Conservation (phyloP, 164 flowering plant genomes). For the Aristolochia fimbriata region DNA sequence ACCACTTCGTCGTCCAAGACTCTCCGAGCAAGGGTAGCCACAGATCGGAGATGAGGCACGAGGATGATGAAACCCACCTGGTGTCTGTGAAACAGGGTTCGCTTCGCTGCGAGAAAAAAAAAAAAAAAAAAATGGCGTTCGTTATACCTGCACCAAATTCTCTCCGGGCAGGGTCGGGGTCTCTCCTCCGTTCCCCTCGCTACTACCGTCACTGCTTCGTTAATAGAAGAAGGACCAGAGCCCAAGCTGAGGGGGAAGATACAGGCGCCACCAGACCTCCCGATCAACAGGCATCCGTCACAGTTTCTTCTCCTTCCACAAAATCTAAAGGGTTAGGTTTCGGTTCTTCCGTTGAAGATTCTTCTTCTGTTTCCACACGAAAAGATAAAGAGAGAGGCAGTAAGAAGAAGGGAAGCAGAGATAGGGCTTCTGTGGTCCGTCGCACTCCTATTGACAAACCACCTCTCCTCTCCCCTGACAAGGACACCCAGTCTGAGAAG, state of each 20-base stretch:
- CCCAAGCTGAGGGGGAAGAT: slow-evolving; percentile 1
- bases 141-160: no score
- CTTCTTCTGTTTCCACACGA: slow-evolving; percentile 14
- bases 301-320: slow-evolving; percentile 9
- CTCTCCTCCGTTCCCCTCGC: no score
- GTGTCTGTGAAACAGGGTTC: no score
- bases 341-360: slow-evolving; percentile 37
- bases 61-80: no score
- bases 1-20: no score
- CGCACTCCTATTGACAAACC: slow-evolving; percentile 63
- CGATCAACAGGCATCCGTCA: neutral
- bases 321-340: slow-evolving; percentile 34
- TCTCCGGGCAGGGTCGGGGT: no score
- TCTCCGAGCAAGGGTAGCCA: no score
- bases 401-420: slow-evolving; percentile 35
- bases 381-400: slow-evolving; percentile 5
- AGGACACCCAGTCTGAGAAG: slow-evolving; percentile 11
- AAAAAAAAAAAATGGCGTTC: no score
- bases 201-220: no score
- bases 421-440: slow-evolving; percentile 44
- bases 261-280: neutral
- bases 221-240: neutral
- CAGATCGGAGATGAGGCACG: no score
- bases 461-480: slow-evolving; percentile 20
- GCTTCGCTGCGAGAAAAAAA: no score